phyloP scores from a whole-genome alignment of 495 filamentous ascomycete species.

The Immersiella caudata region DNA sequence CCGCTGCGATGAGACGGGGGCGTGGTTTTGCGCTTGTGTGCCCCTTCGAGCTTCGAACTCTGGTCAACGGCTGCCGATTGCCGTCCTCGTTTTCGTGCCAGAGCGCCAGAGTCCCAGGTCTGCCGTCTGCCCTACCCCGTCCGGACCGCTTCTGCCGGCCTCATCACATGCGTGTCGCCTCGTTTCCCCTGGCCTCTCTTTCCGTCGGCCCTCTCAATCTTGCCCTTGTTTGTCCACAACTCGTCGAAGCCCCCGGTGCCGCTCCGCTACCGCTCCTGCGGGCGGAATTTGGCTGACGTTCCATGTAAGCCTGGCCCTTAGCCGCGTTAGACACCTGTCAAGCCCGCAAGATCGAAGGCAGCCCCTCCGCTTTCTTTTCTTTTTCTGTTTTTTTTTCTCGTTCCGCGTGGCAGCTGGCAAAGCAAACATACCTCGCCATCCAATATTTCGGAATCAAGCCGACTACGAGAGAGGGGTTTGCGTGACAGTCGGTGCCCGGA shows the following conservation, averaged over 20 bases:
- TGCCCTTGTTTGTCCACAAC: background rate
- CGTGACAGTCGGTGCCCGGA: constrained; percentile 9
- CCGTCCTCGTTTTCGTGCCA: constrained; percentile 15
- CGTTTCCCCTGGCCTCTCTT: background rate
- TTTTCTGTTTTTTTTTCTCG: background rate
- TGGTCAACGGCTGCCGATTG: constrained; percentile 14
- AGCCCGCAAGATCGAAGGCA: background rate
- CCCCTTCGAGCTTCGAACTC: constrained; percentile 14
- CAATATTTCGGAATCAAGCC: constrained; percentile 9
- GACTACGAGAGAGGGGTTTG: background rate
- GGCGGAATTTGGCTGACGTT: background rate
- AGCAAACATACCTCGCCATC: background rate
- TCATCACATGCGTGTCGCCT: background rate
- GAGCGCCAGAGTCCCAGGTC: background rate
- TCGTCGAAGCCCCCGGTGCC: constrained; percentile 3
- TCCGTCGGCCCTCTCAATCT: background rate
- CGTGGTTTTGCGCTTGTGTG: background rate
- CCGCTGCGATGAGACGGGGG: background rate
- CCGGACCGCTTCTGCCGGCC: constrained; percentile 9
- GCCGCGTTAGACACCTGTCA: constrained; percentile 6
- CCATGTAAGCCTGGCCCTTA: background rate
- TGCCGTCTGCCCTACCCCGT: background rate
- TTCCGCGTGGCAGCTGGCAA: background rate
- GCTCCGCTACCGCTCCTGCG: constrained; percentile 5
- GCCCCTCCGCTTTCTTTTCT: background rate